phyloP scores from a whole-genome alignment of 2,329 filamentous ascomycete genomes.

The Microcyclospora pomicola region DNA sequence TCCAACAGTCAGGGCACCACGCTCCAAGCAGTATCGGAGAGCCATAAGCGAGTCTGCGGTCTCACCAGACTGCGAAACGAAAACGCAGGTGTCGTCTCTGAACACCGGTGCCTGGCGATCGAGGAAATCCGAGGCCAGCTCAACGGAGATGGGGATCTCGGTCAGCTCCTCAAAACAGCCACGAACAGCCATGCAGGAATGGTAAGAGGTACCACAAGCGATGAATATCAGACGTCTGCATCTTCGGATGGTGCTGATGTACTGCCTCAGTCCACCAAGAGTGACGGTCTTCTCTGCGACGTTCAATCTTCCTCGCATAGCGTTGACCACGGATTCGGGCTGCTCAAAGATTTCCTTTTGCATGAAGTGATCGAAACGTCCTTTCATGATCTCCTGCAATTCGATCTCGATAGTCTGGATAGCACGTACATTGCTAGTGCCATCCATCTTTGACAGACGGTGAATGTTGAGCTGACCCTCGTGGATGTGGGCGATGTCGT shows the following conservation, averaged over 20 bases:
- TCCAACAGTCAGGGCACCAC: slow-evolving; percentile 90
- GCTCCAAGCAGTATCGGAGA: slow-evolving; percentile 93
- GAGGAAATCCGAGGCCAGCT: slow-evolving; percentile 95
- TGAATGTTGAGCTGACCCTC: slow-evolving; percentile 98
- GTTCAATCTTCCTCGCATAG: slow-evolving; percentile 97
- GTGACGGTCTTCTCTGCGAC: slow-evolving; percentile 87
- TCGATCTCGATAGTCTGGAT: slow-evolving; percentile 98
- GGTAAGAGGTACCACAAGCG: slow-evolving; percentile 94
- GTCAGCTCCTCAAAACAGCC: slow-evolving; percentile 96
- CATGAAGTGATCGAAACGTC: slow-evolving; percentile 99
- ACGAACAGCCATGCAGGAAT: slow-evolving; percentile 98
- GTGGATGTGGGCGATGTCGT: slow-evolving; percentile 98
- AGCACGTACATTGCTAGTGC: slow-evolving; percentile 90
- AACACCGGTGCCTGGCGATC: slow-evolving; percentile 94
- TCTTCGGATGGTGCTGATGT: slow-evolving; percentile 89
- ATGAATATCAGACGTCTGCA: slow-evolving; percentile 98
- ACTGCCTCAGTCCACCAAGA: slow-evolving; percentile 86
- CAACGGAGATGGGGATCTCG: slow-evolving; percentile 93
- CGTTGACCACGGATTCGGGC: slow-evolving; percentile 98
- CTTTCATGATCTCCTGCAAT: slow-evolving; percentile 99
- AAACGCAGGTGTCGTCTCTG: slow-evolving; percentile 97
- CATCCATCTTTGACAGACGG: slow-evolving; percentile 91
- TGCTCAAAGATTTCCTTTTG: slow-evolving; percentile 99
- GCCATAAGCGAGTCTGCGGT: slow-evolving; percentile 96
- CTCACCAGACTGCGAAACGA: slow-evolving; percentile 97